Base-by-base conservation (phyloP, 1,139 yeast genomes). In the Pichia sp. region DNA sequence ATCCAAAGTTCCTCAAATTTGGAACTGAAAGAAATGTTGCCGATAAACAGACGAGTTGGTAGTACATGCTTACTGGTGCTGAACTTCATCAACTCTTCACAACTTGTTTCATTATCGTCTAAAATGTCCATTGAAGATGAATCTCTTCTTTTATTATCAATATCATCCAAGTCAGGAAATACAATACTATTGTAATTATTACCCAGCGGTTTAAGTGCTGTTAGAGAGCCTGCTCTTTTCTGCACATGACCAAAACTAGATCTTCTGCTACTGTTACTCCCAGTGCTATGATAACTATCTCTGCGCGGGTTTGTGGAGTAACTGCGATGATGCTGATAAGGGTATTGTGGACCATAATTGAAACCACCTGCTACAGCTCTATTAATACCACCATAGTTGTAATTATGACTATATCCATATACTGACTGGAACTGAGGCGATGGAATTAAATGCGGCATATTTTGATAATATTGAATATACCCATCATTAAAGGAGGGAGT, bases 11-110 rank as follows among this genome's bases (percentile, higher is more conserved):
- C 36, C 28, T 44, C n/a, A 27, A 50, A 51, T 27, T 68, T 67
- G 5, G 76, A 65, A 8, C 68, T 57, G 52, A 69, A 74, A 2
- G 79, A 79, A 27, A 74, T 67, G 55, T 74, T 74, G 0, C 79
- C 79, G 28, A 74, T 59, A 51, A 73, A 74, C 31, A 74, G 52
- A n/a, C 76, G 56, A 34, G 67, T 59, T 2, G 72, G 67, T 48
- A 70, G 65, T 2, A 71, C 58, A 42, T 59, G 52, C 42, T 52
- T 52, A 9, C 37, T 28, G 9, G 49, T 47, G 10, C 49, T 47
- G 44, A 54, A 60, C 16, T 43, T 42, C 40, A 46, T 46, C 36
- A 56, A 44, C 38, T 53, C 53, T 26, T 53, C 54, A 2, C 55
- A 49, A 3, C 52, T 39, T 38, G 48, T 49, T 26, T 52, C 54